Base-by-base conservation (phyloP, 2,329 filamentous ascomycete species). In the Ophiostoma ulmi region DNA sequence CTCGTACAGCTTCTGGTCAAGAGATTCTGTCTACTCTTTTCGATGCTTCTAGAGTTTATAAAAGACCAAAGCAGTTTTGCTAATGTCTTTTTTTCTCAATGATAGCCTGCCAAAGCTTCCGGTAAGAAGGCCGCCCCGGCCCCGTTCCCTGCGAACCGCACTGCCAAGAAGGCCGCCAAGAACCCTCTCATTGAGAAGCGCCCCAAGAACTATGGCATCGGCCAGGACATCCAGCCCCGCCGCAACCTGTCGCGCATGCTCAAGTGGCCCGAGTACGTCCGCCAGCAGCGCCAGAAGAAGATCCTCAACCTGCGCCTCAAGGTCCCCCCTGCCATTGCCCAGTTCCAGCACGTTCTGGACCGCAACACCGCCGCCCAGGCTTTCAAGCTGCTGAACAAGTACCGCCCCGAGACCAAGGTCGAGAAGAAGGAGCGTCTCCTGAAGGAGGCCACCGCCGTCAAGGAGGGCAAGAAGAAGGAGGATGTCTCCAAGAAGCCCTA, bases 21-120 rank as follows among this genome's bases (percentile, higher is more conserved):
- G 20, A 5, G n/a, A 58, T 38, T 20, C 10, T 31, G 79, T 76
- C 79, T 11, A 17, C 58, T 39, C 55, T 67, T 20, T 38, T 69
- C 67, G 82, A 71, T 52, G 86, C 91, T 95, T 90, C 85, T 96
- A 96, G 93, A 97, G 93, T 91, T 91, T 91, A 72, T 88, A 88
- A 90, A 61, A 74, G 90, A 91, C 86, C 80, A 31, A 31, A 82
- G 48, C 86, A 90, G 88, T 88, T 86, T 87, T 84, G 91, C 93
- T 97, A 91, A 97, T 93, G 86, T 91, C 95, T 93, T 97, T 91
- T 96, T 94, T 96, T 93, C 94, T 98, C 94, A 95, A 98, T 98
- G 94, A 98, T 87, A 98, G 95, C 93, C 95, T 91, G 92, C 94
- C 82, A 99, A 98, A 87, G 72, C 69, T 66, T 82, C 87, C 80